Evolutionary conservation across 495 filamentous ascomycete species (phyloP).

Genomic region (Aspergillus coremiiformis): DNA sequence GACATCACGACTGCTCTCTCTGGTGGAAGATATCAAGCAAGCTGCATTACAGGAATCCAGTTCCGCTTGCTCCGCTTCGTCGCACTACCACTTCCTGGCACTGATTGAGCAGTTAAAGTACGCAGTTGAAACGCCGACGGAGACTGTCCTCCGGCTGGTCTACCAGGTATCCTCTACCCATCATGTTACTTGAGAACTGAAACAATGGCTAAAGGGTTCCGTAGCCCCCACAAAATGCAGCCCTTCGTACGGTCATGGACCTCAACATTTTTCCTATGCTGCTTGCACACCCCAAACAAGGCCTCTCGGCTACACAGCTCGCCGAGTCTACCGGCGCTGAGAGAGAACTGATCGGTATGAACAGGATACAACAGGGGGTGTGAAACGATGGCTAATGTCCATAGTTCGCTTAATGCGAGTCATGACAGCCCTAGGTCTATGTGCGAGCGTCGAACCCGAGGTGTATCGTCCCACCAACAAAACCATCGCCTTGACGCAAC

Average conservation of each 20-base stretch:
- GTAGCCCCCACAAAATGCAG: conserved; percentile 38
- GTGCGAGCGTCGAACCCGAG: conserved; percentile 17
- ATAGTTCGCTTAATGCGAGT: conserved; percentile 37
- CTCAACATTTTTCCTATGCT: conserved; percentile 28
- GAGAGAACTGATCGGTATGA: conserved; percentile 25
- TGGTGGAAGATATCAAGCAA: conserved; percentile 21
- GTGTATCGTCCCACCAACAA: conserved; percentile 28
- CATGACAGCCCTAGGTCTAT: conserved; percentile 28
- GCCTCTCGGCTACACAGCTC: conserved; percentile 24
- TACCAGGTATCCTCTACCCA: conserved; percentile 26
- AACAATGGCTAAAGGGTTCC: neutral
- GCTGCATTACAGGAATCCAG: conserved; percentile 17
- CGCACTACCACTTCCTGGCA: conserved; percentile 25
- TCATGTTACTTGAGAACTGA: neutral
- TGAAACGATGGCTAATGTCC: neutral
- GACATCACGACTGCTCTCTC: conserved; percentile 8
- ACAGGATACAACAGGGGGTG: neutral
- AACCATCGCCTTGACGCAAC: conserved; percentile 25
- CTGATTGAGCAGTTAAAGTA: conserved; percentile 26
- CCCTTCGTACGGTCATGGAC: conserved; percentile 29
- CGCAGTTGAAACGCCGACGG: conserved; percentile 30
- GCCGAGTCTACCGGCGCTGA: conserved; percentile 24
- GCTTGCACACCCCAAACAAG: conserved; percentile 16
- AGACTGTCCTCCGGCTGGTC: conserved; percentile 30
- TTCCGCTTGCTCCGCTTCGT: conserved; percentile 15